Base-by-base conservation (phyloP, 441 rosid species). In the Gossypium gossypioides region DNA sequence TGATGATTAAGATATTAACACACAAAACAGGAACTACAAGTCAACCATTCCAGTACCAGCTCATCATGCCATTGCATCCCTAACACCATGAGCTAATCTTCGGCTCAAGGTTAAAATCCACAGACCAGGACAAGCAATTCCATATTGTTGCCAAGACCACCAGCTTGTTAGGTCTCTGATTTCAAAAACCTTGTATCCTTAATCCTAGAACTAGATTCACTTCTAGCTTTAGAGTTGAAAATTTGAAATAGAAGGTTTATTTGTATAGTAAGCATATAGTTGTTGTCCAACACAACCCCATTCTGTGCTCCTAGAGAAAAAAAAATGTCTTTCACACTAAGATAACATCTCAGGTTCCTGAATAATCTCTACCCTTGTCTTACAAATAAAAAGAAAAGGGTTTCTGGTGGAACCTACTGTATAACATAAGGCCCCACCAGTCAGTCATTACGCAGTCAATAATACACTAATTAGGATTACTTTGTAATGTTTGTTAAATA, bases 11-110 rank as follows among this genome's bases (percentile, higher is more conserved):
- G 58, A 72, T 68, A 65, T 52, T 12, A 65, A 25, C 4, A 2
- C 64, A 21, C 15, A 34, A 62, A 16, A 21, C 42, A 54, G 58
- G 25, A 54, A 58, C 69, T 42, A 25, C 2, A 55, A 25, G 16
- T 25, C 71, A 34, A 69, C 51, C 27, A 64, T 69, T 52, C 65
- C 18, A 37, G 52, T 19, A 68, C 69, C 51, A 46, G 25, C 34
- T 44, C 29, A 70, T 40, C 57, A 69, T 46, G 58, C 40, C 15
- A 1, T 16, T 57, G 75, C 69, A 19, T 66, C 77, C 76, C 79
- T 5, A 64, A 64, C 72, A 67, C 77, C 62, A 58, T 16, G 51
- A n/a, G 6, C 52, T 72, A 22, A 60, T 69, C 50, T 32, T 50
- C 22, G 59, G 18, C 68, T 10, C 25, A 59, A 40, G 3, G 56